Conservation (phyloP, 495 filamentous ascomycete species). For the Cenococcum geophilum region DNA sequence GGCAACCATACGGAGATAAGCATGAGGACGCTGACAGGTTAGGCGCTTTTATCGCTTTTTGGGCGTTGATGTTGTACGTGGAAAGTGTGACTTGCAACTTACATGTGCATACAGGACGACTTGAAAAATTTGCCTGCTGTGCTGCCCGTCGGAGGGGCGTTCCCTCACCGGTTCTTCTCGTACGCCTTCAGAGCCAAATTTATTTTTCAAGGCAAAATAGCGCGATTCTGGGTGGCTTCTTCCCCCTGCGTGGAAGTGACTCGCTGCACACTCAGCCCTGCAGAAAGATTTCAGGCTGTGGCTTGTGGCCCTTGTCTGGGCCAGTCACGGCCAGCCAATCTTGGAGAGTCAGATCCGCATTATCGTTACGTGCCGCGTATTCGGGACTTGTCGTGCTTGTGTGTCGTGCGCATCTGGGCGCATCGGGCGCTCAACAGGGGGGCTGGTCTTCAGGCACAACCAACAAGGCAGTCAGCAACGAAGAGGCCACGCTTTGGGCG, state of each 20-base stretch:
- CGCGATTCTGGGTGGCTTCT: too few relatives aligned
- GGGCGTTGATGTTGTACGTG: background rate
- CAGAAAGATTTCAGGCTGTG: background rate
- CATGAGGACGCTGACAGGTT: conserved; percentile 2
- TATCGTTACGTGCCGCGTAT: background rate
- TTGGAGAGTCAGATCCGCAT: background rate
- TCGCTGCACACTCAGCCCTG: background rate
- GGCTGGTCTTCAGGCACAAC: too few relatives aligned
- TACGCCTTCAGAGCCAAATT: too few relatives aligned
- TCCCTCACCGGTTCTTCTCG: too few relatives aligned
- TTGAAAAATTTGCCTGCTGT: background rate
- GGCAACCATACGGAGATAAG: background rate
- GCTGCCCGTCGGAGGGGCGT: background rate
- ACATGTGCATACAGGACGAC: background rate
- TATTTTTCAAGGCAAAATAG: too few relatives aligned
- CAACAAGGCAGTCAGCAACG: background rate
- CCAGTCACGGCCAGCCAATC: too few relatives aligned
- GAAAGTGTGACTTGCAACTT: background rate
- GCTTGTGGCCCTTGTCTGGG: too few relatives aligned
- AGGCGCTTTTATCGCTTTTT: background rate
- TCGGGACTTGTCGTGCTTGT: background rate
- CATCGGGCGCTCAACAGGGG: too few relatives aligned
- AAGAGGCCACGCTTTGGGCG: background rate
- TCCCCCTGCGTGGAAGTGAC: background rate
- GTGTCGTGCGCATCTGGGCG: background rate